Conservation (phyloP, 2,329 filamentous ascomycete species). For the Microsporum ferrugineum region DNA sequence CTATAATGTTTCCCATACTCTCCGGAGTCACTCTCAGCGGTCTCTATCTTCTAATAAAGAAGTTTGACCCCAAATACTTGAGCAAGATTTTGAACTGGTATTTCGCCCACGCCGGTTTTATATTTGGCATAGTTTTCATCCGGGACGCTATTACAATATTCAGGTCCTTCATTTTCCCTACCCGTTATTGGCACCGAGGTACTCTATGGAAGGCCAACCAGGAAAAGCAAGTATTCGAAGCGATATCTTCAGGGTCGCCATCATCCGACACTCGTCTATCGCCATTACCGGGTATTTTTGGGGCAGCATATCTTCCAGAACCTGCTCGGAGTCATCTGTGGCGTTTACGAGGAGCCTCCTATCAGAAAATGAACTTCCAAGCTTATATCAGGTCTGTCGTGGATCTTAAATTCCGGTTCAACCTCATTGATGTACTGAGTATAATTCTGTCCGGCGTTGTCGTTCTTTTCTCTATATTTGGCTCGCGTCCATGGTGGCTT, state of each 20-base stretch:
- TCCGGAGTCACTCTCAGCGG: constrained; percentile 60
- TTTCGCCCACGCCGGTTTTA: constrained; percentile 68
- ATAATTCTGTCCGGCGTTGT: constrained; percentile 45
- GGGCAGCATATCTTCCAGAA: constrained; percentile 36
- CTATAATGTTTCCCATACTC: constrained; percentile 70
- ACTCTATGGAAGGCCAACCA: constrained; percentile 38
- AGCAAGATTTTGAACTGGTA: constrained; percentile 77
- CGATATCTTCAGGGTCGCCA: constrained; percentile 11
- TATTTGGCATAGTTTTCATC: constrained; percentile 60
- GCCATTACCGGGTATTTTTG: constrained; percentile 43
- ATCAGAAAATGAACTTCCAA: constrained; percentile 42
- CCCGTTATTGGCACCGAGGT: constrained; percentile 48
- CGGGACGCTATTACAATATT: constrained; percentile 58
- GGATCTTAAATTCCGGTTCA: constrained; percentile 32
- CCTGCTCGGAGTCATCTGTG: constrained; percentile 34
- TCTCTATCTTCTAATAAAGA: constrained; percentile 82
- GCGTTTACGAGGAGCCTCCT: constrained; percentile 38
- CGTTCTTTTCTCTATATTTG: constrained; percentile 53
- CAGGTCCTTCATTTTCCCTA: constrained; percentile 61
- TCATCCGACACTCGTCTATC: constrained; percentile 25
- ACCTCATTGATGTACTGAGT: constrained; percentile 42
- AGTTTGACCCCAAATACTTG: constrained; percentile 67
- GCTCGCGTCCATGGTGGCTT: constrained; percentile 54
- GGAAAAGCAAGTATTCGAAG: constrained; percentile 23
- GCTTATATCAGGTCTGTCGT: constrained; percentile 43